A percentile compares a stretch with the other conserved stretches of the same genome.
These are phyloP conservation scores for Candida taoyuanica DNA, from an alignment of 805 yeast genomes.

Conservation along the genomic window DNA sequence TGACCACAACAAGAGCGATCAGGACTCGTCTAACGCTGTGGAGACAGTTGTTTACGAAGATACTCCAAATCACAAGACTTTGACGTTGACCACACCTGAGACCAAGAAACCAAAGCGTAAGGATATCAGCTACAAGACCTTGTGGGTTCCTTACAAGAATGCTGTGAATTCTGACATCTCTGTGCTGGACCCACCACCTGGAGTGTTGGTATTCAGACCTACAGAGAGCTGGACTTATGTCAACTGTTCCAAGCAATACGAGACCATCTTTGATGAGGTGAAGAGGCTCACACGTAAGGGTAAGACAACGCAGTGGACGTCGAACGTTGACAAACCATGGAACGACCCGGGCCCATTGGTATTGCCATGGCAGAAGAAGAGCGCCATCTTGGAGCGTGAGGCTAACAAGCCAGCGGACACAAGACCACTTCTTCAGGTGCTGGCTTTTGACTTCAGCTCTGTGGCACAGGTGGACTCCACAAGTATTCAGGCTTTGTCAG, in stretches of 20 bases:
- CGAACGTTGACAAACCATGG: conserved; percentile 69
- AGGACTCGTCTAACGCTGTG: conserved; percentile 5
- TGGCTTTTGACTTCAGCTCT: conserved; percentile 78
- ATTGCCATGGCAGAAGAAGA: conserved; percentile 24
- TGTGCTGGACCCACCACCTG: conserved; percentile 81
- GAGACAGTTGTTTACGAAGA: conserved; percentile 12
- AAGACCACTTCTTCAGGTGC: conserved; percentile 63
- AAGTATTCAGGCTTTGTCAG: conserved; percentile 72
- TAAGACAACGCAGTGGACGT: conserved; percentile 31
- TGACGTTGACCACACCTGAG: conserved; percentile 9
- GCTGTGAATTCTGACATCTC: conserved; percentile 50
- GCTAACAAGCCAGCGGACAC: conserved; percentile 32
- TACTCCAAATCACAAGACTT: conserved; percentile 1
- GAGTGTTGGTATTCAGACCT: conserved; percentile 81
- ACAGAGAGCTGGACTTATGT: conserved; percentile 79
- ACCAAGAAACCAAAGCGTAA: conserved; percentile 6
- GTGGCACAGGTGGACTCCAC: conserved; percentile 77
- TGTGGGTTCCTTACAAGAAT: conserved; percentile 64
- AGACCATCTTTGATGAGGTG: conserved; percentile 62
- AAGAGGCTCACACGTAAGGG: conserved; percentile 60
- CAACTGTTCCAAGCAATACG: conserved; percentile 71
- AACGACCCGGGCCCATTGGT: conserved; percentile 73
- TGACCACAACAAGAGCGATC: conserved; percentile 14
- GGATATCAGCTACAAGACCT: conserved; percentile 43
- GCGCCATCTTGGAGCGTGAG: conserved; percentile 17